Percentiles rank a stretch among this genome's conserved stretches.
phyloP scores from a whole-genome alignment of 2,329 filamentous ascomycete species.

The Diaporthe vaccinii region DNA sequence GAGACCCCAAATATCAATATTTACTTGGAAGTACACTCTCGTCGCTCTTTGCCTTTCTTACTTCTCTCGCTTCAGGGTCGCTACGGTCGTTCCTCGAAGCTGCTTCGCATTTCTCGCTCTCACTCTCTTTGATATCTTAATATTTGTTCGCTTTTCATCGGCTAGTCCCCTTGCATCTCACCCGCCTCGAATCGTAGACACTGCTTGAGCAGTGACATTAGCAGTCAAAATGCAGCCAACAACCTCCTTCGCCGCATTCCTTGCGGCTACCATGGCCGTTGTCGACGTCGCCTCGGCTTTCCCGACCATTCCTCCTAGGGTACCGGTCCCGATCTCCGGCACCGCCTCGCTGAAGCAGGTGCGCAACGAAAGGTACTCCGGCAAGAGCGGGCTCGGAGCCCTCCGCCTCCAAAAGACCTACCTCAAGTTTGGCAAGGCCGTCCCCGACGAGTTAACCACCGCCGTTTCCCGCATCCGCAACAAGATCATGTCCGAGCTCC shows the following conservation, averaged over 20 bases:
- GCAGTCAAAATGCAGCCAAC: conserved; percentile 38
- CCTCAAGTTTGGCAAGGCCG: conserved; percentile 53
- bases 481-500: conserved; percentile 37
- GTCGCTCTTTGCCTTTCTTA: conserved; percentile 35
- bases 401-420: conserved; percentile 54
- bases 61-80: conserved; percentile 37
- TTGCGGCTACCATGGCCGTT: conserved; percentile 41
- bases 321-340: conserved; percentile 38
- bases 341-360: conserved; percentile 42
- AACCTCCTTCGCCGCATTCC: conserved; percentile 40
- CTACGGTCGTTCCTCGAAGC: conserved; percentile 38
- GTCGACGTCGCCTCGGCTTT: conserved; percentile 41
- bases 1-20: conserved; percentile 24
- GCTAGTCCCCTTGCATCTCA: conserved; percentile 12
- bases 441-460: conserved; percentile 50
- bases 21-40: conserved; percentile 34
- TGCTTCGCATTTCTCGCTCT: conserved; percentile 18
- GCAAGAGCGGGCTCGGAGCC: conserved; percentile 49
- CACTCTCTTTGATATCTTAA: conserved; percentile 32
- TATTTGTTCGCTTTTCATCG: conserved; percentile 16
- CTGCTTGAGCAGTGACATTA: conserved; percentile 2
- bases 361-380: conserved; percentile 47
- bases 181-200: conserved; percentile 1
- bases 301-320: conserved; percentile 36
- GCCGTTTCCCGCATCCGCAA: conserved; percentile 48